Evolutionary conservation across 1,284 basidiomycete species (phyloP).

Genomic region (Takashimella koratensis): DNA sequence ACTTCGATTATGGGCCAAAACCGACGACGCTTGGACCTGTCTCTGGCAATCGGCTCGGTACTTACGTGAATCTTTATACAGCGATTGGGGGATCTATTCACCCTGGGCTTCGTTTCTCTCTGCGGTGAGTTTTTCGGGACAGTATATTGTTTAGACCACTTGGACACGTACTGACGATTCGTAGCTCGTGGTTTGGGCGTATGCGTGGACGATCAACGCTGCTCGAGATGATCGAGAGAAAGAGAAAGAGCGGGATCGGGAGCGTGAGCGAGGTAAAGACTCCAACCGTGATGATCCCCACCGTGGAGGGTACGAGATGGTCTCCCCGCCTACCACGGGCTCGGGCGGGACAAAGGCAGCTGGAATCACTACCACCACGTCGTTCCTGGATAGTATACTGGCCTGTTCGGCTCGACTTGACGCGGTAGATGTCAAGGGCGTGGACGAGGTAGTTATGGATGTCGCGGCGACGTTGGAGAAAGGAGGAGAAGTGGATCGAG

Average conservation of each 20-base stretch:
- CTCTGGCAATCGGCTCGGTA: conserved; percentile 42
- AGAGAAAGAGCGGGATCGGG: background rate
- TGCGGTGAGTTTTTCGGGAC: conserved; percentile 34
- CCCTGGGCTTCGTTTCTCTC: conserved; percentile 38
- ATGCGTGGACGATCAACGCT: conserved; percentile 3
- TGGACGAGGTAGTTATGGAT: background rate
- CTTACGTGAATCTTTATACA: conserved; percentile 30
- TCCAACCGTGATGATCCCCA: background rate
- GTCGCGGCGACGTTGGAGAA: background rate
- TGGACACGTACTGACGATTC: background rate
- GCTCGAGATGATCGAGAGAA: background rate
- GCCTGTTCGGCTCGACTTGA: background rate
- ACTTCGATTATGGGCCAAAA: conserved; percentile 34
- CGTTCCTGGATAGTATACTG: background rate
- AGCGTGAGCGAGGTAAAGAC: background rate
- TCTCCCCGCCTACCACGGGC: background rate
- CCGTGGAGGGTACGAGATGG: background rate
- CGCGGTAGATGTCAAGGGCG: background rate
- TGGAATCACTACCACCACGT: background rate
- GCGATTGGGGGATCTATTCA: conserved; percentile 39
- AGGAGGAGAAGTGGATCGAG: background rate
- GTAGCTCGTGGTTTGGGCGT: conserved; percentile 33
- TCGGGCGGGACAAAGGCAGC: background rate
- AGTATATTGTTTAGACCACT: too few relatives aligned
- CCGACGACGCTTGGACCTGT: conserved; percentile 41